Percentiles rank a stretch among this genome's conserved stretches.
Conservation (phyloP, 768 basidiomycete genomes). For the Lactarius tabidus region DNA sequence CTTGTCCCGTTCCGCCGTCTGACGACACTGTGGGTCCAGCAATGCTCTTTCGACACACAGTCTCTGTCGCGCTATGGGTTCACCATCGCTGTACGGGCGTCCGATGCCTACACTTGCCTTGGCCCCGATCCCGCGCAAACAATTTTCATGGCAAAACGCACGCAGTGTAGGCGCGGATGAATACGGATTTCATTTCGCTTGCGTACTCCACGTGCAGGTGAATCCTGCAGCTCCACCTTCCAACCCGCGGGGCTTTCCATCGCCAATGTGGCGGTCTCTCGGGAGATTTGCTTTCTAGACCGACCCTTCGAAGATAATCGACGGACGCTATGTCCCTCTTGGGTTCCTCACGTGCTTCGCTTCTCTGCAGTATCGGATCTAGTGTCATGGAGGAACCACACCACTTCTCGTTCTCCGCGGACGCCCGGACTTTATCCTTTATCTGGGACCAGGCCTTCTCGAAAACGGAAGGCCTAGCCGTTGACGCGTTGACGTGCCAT, state of each 20-base stretch:
- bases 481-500: slow-evolving; percentile 1
- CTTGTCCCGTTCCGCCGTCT: slow-evolving; percentile 2
- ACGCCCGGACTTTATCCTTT: slow-evolving; percentile 14
- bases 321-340: slow-evolving; percentile 14
- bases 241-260: slow-evolving; percentile 14
- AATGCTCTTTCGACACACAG: not conserved
- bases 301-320: slow-evolving; percentile 15
- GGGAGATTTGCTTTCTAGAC: slow-evolving; percentile 22
- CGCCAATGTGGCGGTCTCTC: slow-evolving; percentile 17
- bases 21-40: slow-evolving; percentile 3
- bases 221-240: slow-evolving; percentile 6
- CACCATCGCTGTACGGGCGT: slow-evolving; percentile 14
- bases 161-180: slow-evolving; percentile 7
- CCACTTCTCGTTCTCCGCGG: slow-evolving; percentile 14
- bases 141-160: slow-evolving; percentile 20
- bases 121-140: slow-evolving; percentile 4
- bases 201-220: slow-evolving; percentile 13
- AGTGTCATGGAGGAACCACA: slow-evolving; percentile 5
- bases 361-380: slow-evolving; percentile 18
- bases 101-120: slow-evolving; percentile 5
- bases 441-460: slow-evolving; percentile 9
- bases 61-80: slow-evolving; percentile 3
- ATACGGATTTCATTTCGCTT: slow-evolving; percentile 18
- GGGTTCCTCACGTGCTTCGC: slow-evolving; percentile 17
- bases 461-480: slow-evolving; percentile 11